Conservation (phyloP, 768 basidiomycete genomes). For the Omphalotus guepiniiformis region DNA sequence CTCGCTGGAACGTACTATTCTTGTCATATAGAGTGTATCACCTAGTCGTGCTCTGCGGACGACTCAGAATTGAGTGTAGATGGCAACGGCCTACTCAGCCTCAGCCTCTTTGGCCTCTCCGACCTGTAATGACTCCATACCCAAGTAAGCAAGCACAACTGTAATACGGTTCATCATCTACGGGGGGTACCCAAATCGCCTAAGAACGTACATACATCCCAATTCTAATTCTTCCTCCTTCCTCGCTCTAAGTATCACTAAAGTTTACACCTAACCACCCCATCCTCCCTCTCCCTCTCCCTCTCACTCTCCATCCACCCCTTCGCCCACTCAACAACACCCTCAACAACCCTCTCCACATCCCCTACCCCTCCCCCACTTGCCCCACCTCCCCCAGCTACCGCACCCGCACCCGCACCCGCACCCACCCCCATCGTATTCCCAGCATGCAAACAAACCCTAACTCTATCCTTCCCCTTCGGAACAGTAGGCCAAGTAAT, state of each 20-base stretch:
- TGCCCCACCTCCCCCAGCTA: background rate
- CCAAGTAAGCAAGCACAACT: background rate
- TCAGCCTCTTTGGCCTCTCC: background rate
- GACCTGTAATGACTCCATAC: background rate
- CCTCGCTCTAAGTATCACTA: background rate
- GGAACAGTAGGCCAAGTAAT: slow-evolving; percentile 91
- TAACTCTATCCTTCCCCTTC: slow-evolving; percentile 75
- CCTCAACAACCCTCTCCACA: slow-evolving; percentile 5
- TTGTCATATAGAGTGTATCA: too few species aligned
- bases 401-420: slow-evolving; percentile 3
- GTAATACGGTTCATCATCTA: background rate
- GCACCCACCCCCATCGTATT: slow-evolving; percentile 41
- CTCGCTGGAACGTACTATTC: too few species aligned
- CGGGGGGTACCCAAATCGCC: background rate
- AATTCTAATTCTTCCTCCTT: background rate
- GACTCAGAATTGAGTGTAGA: slow-evolving; percentile 6
- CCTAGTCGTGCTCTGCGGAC: slow-evolving; percentile 24
- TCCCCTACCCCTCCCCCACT: slow-evolving; percentile 3
- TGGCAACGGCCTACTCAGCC: background rate
- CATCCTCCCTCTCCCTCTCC: background rate
- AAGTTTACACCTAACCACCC: background rate
- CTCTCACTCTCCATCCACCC: background rate
- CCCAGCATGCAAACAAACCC: slow-evolving; percentile 84
- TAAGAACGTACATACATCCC: background rate
- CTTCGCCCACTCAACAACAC: slow-evolving; percentile 7